phyloP scores from a whole-genome alignment of 2,329 filamentous ascomycete genomes.

The Pezicula carpinea region DNA sequence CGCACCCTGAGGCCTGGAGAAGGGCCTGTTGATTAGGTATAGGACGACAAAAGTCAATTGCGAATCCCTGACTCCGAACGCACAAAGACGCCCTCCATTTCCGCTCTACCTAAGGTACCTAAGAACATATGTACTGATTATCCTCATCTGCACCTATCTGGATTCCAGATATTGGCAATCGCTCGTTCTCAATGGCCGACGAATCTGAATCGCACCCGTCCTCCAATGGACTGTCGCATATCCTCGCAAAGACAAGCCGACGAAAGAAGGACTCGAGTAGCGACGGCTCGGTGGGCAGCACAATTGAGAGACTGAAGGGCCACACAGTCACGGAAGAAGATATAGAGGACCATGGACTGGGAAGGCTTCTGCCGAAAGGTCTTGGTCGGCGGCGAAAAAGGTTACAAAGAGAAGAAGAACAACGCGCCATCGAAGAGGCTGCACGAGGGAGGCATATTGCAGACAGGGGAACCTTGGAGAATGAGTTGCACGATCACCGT shows the following conservation, averaged over 20 bases:
- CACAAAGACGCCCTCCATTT: background rate
- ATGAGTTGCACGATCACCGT: constrained; percentile 13
- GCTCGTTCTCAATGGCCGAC: constrained; percentile 27
- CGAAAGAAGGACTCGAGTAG: constrained; percentile 11
- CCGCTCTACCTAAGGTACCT: background rate
- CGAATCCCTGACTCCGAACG: background rate
- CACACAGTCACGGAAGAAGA: constrained; percentile 15
- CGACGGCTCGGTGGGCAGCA: constrained; percentile 20
- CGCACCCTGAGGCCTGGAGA: too few relatives aligned
- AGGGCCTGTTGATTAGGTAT: too few relatives aligned
- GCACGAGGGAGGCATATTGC: constrained; percentile 28
- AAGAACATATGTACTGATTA: background rate
- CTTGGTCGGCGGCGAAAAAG: constrained; percentile 45
- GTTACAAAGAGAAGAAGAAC: constrained; percentile 38
- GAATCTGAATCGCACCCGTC: constrained; percentile 18
- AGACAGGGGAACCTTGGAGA: constrained; percentile 26
- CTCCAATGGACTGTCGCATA: constrained; percentile 15
- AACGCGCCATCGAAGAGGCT: constrained; percentile 29
- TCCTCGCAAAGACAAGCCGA: constrained; percentile 22
- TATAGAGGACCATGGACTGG: constrained; percentile 32
- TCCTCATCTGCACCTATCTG: background rate
- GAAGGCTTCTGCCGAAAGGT: constrained; percentile 49
- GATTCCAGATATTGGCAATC: too few relatives aligned
- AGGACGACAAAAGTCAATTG: too few relatives aligned
- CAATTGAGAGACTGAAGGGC: constrained; percentile 21